Base-by-base conservation (phyloP, 2,329 filamentous ascomycete genomes). In the Aspergillus ruber region DNA sequence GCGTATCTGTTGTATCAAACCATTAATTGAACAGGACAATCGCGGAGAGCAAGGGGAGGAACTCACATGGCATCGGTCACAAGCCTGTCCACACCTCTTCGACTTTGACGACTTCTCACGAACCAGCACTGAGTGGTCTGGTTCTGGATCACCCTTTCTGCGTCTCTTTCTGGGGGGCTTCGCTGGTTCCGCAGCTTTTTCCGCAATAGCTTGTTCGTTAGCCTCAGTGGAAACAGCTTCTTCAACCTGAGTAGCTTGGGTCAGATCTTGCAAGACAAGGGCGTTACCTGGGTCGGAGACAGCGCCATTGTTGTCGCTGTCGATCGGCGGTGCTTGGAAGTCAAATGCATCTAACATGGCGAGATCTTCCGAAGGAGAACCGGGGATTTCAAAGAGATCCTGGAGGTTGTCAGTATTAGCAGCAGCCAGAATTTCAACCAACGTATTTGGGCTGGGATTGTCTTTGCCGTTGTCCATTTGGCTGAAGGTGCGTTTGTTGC, bases 41-140 rank as follows among this genome's bases (percentile, higher is more conserved):
- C 13, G 12, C 12, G 6, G 15, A 44, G 4, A 17, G 3, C 42
- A 18, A 10, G 18, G 7, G 21, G 43, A 39, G 36, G 17, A 36
- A 48, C 54, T 50, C 53, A 62, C 62, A 52, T 59, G 61, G 50
- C 62, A 65, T 29, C 56, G 53, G 48, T 62, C 58, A 55, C 62
- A 65, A 15, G 62, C 59, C 32, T 61, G 54, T n/a, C 44, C 51
- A 10, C 56, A n/a, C n/a, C 47, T 50, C 20, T 32, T 32, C 9
- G 57, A 46, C n/a, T 58, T 51, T 3, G 43, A 40, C 9, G 57
- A 45, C 17, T 58, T 51, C 4, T 44, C 42, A 27, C 53, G 54
- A 3, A 59, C 50, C 23, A 47, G 49, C 7, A 43, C 54, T 2
- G 57, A 58, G 43, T 57, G 59, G 46, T 62, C 54, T 25, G 50